Base-by-base conservation (phyloP, 805 yeast genomes). In the Cyberlindnera mrakii region DNA sequence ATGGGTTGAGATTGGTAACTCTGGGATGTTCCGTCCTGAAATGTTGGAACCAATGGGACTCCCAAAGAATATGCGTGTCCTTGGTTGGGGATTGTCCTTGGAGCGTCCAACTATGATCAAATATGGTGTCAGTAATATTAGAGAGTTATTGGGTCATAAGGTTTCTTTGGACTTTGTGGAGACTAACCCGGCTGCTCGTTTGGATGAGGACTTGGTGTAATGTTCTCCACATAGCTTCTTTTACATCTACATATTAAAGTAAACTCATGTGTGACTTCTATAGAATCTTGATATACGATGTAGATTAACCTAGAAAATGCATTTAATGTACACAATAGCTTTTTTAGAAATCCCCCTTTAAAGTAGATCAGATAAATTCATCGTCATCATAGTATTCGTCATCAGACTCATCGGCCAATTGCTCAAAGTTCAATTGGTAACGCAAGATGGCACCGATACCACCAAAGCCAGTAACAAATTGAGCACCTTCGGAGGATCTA, bases 101-200 rank as follows among this genome's bases (percentile, higher is more conserved):
- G 99, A 93, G 70, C 83, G 99, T 71, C 99, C 99, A 51, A 93
- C 99, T 29, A 93, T 93, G 99, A 93, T 93, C 66, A 93, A 91
- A 70, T 93, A 93, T 63, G 95, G 84, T 47, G 96, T 93, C 46
- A 82, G 88, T 53, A 93, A 93, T 66, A 93, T 93, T 59, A 83
- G 99, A 74, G 99, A 93, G 67, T 72, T 93, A 59, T 74, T 93
- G 62, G 99, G 99, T 48, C 99, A 93, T 68, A 93, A 95, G 73
- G 98, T 93, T 38, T 79, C 88, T 50, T 75, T 93, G 54, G 96
- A 88, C 62, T 91, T 93, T 67, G 85, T 93, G 55, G 97, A 93
- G 70, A 80, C 80, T 46, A 95, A 93, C 63, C 96, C 99, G 37
- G 99, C 99, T 48, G 98, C 97, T 44, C 84, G 99, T 70, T 74